Percentiles rank a stretch among this genome's conserved stretches.
Evolutionary conservation across 2,329 filamentous ascomycete species (phyloP).

Genomic region (Arthroderma uncinatum): DNA sequence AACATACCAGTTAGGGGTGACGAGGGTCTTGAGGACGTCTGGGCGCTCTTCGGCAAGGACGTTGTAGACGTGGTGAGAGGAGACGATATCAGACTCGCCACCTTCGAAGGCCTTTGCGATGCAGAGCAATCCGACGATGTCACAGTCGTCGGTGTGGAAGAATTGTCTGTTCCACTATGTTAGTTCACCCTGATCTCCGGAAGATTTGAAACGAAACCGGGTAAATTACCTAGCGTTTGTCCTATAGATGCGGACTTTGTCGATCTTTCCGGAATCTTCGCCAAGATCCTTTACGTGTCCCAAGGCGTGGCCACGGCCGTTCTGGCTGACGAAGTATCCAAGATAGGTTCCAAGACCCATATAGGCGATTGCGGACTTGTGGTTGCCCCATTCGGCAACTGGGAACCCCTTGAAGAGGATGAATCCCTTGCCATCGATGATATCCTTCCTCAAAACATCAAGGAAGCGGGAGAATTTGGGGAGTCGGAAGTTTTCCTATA

Average conservation of each 20-base stretch:
- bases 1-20: constrained; percentile 78
- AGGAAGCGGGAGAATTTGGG: constrained; percentile 47
- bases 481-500: constrained; percentile 48
- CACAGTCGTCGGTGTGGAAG: constrained; percentile 74
- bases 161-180: constrained; percentile 46
- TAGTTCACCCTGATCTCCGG: neutral
- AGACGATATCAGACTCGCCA: constrained; percentile 74
- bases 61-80: constrained; percentile 73
- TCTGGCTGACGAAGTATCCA: constrained; percentile 80
- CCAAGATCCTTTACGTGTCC: constrained; percentile 84
- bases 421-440: constrained; percentile 80
- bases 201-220: neutral
- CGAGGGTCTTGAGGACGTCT: constrained; percentile 64
- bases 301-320: constrained; percentile 71
- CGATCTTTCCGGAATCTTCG: constrained; percentile 68
- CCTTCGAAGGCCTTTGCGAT: constrained; percentile 67
- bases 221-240: constrained; percentile 56
- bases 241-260: constrained; percentile 80
- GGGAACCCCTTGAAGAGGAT: constrained; percentile 82
- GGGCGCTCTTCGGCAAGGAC: constrained; percentile 61
- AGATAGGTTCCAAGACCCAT: constrained; percentile 80
- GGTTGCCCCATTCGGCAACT: constrained; percentile 60
- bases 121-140: constrained; percentile 75
- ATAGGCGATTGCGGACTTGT: constrained; percentile 78
- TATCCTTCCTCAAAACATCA: constrained; percentile 47